These are phyloP conservation scores for Volvariella volvacea DNA, from an alignment of 1,284 basidiomycete genomes.

Conservation along the genomic window DNA sequence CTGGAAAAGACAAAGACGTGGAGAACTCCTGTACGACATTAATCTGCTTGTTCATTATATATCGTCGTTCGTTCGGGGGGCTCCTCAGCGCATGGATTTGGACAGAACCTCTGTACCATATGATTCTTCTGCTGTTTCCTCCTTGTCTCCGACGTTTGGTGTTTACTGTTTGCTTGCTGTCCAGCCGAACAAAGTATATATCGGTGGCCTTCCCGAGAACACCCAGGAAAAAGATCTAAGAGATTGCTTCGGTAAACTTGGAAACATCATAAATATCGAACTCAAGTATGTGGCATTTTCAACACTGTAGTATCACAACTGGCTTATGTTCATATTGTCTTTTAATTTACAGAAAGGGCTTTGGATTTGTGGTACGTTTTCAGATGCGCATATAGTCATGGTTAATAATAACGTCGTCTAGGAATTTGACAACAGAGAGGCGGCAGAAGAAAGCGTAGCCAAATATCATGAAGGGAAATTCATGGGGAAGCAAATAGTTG, in stretches of 20 bases:
- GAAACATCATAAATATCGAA: conserved; percentile 69
- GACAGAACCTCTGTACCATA: background rate
- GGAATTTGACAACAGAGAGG: conserved; percentile 77
- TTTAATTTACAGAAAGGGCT: conserved; percentile 79
- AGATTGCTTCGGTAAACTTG: conserved; percentile 79
- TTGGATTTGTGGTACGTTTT: conserved; percentile 74
- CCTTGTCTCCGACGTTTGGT: conserved; percentile 43
- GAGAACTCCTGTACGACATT: background rate
- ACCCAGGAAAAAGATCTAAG: conserved; percentile 77
- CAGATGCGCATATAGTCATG: background rate
- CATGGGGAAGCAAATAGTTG: conserved; percentile 84
- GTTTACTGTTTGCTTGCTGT: conserved; percentile 55
- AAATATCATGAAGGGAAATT: conserved; percentile 83
- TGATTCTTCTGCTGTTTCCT: conserved; percentile 32
- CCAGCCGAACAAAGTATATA: conserved; percentile 86
- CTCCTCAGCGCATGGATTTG: conserved; percentile 14
- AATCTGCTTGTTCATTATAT: conserved; percentile 6
- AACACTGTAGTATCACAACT: too few relatives aligned
- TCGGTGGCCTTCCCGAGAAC: conserved; percentile 79
- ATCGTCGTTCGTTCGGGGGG: conserved; percentile 13
- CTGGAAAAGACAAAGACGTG: too few relatives aligned
- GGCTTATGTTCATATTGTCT: conserved; percentile 10
- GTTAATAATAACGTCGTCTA: conserved; percentile 20
- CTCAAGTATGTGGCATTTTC: conserved; percentile 59
- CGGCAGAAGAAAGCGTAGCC: conserved; percentile 77